These are phyloP conservation scores for Tricholomella constricta DNA, from an alignment of 768 basidiomycete species.

Conservation along the genomic window DNA sequence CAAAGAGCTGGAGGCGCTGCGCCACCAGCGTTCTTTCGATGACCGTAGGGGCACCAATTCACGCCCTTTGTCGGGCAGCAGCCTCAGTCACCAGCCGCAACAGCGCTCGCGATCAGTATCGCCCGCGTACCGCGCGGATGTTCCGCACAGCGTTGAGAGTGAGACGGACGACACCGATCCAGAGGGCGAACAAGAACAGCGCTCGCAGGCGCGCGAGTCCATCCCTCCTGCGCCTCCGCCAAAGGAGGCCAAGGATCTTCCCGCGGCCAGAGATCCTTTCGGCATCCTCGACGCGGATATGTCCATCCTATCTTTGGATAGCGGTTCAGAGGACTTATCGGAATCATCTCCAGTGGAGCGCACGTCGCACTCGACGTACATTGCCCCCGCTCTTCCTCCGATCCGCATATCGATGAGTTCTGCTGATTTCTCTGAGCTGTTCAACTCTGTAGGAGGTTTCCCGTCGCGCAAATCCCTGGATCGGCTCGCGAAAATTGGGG, in stretches of 20 bases:
- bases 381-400: constrained; percentile 85
- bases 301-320: constrained; percentile 32
- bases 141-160: constrained; percentile 73
- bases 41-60: constrained; percentile 21
- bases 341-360: constrained; percentile 69
- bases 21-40: constrained; percentile 24
- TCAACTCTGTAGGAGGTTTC: constrained; percentile 57
- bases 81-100: constrained; percentile 29
- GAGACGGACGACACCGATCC: constrained; percentile 67
- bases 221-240: constrained; percentile 47
- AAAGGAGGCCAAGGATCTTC: constrained; percentile 34
- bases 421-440: constrained; percentile 77
- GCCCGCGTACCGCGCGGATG: constrained; percentile 65
- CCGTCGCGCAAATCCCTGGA: constrained; percentile 49
- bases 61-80: constrained; percentile 32
- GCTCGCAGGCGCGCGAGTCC: constrained; percentile 17
- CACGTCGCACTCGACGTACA: constrained; percentile 73
- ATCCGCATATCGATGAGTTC: constrained; percentile 90
- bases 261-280: not conserved
- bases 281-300: constrained; percentile 24
- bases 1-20: constrained; percentile 26
- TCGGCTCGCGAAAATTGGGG: constrained; percentile 46
- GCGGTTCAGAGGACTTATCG: constrained; percentile 44
- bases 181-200: constrained; percentile 44
- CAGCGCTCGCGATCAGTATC: constrained; percentile 53